Percentiles rank a stretch among this genome's conserved stretches.
Conservation (phyloP, 352 stramenopile species). For the Hyphochytrium catenoides region DNA sequence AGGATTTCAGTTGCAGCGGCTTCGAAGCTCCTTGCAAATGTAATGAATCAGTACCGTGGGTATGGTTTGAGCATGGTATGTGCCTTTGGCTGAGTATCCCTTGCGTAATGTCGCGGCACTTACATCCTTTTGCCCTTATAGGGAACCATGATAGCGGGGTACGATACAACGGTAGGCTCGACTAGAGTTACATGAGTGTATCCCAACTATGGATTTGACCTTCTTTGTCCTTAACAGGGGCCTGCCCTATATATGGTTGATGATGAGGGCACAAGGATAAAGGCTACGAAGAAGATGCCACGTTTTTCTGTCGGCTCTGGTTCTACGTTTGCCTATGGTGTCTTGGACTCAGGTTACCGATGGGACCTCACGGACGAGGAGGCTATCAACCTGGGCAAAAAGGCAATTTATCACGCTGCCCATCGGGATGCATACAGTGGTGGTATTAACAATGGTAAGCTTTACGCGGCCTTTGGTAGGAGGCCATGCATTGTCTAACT, state of each 20-base stretch:
- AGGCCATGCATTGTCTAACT: conserved; percentile 2
- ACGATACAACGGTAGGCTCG: conserved; percentile 67
- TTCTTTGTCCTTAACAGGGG: conserved; percentile 32
- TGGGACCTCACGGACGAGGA: conserved; percentile 93
- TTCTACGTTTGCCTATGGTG: conserved; percentile 96
- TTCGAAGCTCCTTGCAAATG: conserved; percentile 97
- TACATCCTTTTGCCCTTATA: conserved; percentile 16
- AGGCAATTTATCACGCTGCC: conserved; percentile 98
- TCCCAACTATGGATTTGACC: neutral
- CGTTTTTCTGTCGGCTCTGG: conserved; percentile 97
- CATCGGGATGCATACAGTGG: conserved; percentile 96
- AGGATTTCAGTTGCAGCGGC: conserved; percentile 94
- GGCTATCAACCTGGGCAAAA: conserved; percentile 93
- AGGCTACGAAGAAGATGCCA: conserved; percentile 73
- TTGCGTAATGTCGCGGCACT: neutral
- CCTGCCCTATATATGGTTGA: conserved; percentile 99
- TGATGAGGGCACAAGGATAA: conserved; percentile 92
- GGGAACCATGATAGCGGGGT: conserved; percentile 99
- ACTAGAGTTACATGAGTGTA: conserved; percentile 1
- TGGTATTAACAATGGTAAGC: conserved; percentile 83
- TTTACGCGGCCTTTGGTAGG: conserved; percentile 12
- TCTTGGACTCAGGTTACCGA: conserved; percentile 90
- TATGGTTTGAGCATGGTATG: conserved; percentile 55
- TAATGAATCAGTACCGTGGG: conserved; percentile 84
- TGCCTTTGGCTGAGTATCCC: neutral